phyloP scores from a whole-genome alignment of 2,329 filamentous ascomycete genomes.

The Ilyonectria sp. region DNA sequence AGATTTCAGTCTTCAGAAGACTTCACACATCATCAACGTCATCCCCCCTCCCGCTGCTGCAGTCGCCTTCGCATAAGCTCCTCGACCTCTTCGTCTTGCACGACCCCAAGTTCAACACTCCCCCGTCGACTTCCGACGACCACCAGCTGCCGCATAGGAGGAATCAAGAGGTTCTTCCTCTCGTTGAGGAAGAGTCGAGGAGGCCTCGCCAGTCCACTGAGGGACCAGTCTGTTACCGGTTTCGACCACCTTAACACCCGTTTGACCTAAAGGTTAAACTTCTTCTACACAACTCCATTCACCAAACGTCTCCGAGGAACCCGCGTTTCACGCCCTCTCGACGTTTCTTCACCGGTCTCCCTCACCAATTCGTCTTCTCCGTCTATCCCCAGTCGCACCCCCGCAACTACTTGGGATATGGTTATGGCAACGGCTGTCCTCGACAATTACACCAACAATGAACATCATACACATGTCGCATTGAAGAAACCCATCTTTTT shows the following conservation, averaged over 20 bases:
- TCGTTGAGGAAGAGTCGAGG: constrained; percentile 99
- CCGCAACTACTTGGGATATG: constrained; percentile 66
- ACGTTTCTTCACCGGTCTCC: constrained; percentile 11
- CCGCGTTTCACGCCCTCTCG: constrained; percentile 7
- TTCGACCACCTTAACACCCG: constrained; percentile 92
- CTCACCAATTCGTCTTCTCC: constrained; percentile 34
- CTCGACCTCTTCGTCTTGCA: constrained; percentile 67
- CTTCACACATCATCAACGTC: constrained; percentile 77
- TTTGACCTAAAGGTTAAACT: constrained; percentile 49
- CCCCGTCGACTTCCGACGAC: constrained; percentile 71
- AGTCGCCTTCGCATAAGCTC: constrained; percentile 61
- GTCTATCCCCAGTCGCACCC: constrained; percentile 30
- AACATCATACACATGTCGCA: constrained; percentile 65
- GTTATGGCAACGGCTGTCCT: constrained; percentile 76
- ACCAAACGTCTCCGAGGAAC: constrained; percentile 29
- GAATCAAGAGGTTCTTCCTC: constrained; percentile 98
- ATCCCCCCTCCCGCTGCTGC: constrained; percentile 71
- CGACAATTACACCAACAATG: constrained; percentile 66
- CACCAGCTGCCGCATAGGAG: constrained; percentile 99
- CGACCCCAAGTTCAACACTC: constrained; percentile 62
- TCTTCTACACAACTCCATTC: constrained; percentile 30
- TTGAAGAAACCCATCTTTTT: constrained; percentile 61
- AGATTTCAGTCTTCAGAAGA: constrained; percentile 78
- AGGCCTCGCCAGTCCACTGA: constrained; percentile 94
- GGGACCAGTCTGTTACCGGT: constrained; percentile 93